These are phyloP conservation scores for Trichothecium sympodiale DNA, from an alignment of 2,329 filamentous ascomycete species.

Conservation along the genomic window DNA sequence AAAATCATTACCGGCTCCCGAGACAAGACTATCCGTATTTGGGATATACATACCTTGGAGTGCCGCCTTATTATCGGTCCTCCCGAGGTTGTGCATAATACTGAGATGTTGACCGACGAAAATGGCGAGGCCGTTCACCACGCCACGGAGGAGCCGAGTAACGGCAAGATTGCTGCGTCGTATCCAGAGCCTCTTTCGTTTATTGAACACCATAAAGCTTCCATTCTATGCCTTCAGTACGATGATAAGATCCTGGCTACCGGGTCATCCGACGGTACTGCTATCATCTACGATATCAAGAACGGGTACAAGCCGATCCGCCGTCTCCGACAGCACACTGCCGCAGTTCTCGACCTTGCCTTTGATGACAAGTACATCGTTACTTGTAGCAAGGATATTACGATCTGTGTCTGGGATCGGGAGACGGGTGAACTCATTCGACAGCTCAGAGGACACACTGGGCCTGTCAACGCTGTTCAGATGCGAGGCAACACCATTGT, in stretches of 20 bases:
- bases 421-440: conserved; percentile 64
- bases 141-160: conserved; percentile 38
- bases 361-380: conserved; percentile 90
- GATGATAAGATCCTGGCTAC: conserved; percentile 89
- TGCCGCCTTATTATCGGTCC: conserved; percentile 83
- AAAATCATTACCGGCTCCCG: conserved; percentile 97
- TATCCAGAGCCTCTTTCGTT: conserved; percentile 47
- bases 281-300: conserved; percentile 82
- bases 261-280: conserved; percentile 83
- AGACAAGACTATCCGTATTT: conserved; percentile 89
- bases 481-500: conserved; percentile 87
- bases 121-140: conserved; percentile 42
- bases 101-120: conserved; percentile 38
- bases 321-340: conserved; percentile 67
- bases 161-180: conserved; percentile 32
- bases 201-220: conserved; percentile 69
- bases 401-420: conserved; percentile 90
- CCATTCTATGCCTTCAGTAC: conserved; percentile 90
- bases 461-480: conserved; percentile 93
- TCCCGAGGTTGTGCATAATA: conserved; percentile 47
- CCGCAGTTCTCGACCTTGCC: conserved; percentile 86
- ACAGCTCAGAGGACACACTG: conserved; percentile 73
- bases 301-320: conserved; percentile 69
- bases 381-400: conserved; percentile 92
- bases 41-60: conserved; percentile 83